Conservation (phyloP, 257 asterid species). For the Coffea canephora region DNA sequence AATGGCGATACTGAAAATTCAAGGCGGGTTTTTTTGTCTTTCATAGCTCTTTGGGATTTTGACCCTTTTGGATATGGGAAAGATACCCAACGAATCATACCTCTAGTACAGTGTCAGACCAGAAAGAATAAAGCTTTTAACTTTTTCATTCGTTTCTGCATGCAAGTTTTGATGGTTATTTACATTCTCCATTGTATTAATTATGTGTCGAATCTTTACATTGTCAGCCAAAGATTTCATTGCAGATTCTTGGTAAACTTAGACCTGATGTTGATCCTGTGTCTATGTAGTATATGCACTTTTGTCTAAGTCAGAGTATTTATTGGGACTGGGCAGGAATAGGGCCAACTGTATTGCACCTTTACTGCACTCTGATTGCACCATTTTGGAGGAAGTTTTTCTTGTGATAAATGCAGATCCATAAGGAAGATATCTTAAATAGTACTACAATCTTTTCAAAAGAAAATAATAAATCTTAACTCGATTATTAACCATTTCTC, state of each 20-base stretch:
- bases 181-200: conserved; percentile 14
- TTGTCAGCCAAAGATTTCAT: conserved; percentile 20
- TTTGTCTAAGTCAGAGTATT: not conserved
- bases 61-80: not conserved
- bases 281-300: not conserved
- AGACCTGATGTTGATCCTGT: conserved; percentile 7
- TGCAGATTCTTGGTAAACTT: conserved; percentile 2
- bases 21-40: conserved; percentile 20
- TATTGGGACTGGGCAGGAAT: not conserved
- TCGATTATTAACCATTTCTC: too few species aligned
- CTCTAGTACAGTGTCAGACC: conserved; percentile 29
- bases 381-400: not conserved
- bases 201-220: conserved; percentile 8
- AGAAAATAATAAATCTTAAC: too few species aligned
- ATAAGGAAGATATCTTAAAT: not conserved
- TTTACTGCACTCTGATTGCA: not conserved
- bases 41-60: not conserved
- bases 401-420: not conserved
- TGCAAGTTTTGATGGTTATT: conserved; percentile 11
- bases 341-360: conserved; percentile 11
- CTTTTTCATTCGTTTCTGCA: conserved; percentile 20
- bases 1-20: conserved; percentile 37
- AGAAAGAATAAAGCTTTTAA: conserved; percentile 42
- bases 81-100: conserved; percentile 32
- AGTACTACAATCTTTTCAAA: too few species aligned